Percentiles rank a stretch among this genome's conserved stretches.
Conservation (phyloP, 2,329 filamentous ascomycete genomes). For the Pseudomassariella vexata region DNA sequence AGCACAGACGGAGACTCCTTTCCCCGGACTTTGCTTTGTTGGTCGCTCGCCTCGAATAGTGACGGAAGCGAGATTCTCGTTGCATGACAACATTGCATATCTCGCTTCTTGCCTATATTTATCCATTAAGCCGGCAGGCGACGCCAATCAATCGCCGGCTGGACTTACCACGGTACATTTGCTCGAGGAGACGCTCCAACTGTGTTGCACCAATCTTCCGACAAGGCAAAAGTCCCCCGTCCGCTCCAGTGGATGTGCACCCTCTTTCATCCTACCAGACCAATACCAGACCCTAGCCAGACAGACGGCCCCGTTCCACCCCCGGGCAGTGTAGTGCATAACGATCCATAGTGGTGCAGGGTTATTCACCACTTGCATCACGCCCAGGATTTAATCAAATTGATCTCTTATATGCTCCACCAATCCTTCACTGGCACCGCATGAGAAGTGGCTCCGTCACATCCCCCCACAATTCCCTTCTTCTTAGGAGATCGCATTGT, state of each 20-base stretch:
- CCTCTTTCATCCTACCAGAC: no score
- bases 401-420: conserved; percentile 20
- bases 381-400: conserved; percentile 18
- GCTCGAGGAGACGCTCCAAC: conserved; percentile 5
- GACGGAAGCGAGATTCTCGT: conserved; percentile 3
- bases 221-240: no score
- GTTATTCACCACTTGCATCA: conserved; percentile 21
- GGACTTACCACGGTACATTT: conserved; percentile 4
- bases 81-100: conserved; percentile 8
- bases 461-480: conserved; percentile 18
- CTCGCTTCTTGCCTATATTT: conserved; percentile 10
- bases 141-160: conserved; percentile 7
- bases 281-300: conserved; percentile 3
- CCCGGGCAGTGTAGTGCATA: conserved; percentile 20
- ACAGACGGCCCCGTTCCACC: conserved; percentile 5
- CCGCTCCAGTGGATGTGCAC: no score
- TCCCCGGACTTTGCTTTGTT: background rate
- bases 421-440: conserved; percentile 17
- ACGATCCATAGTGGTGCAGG: conserved; percentile 22
- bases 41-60: conserved; percentile 1
- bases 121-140: conserved; percentile 16
- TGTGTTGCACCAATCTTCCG: conserved; percentile 6
- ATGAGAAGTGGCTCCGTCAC: conserved; percentile 14
- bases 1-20: conserved; percentile 1
- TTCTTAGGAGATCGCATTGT: conserved; percentile 14